Evolutionary conservation across 2,329 filamentous ascomycete species (phyloP).

Genomic region (Coniochaeta pulveracea): DNA sequence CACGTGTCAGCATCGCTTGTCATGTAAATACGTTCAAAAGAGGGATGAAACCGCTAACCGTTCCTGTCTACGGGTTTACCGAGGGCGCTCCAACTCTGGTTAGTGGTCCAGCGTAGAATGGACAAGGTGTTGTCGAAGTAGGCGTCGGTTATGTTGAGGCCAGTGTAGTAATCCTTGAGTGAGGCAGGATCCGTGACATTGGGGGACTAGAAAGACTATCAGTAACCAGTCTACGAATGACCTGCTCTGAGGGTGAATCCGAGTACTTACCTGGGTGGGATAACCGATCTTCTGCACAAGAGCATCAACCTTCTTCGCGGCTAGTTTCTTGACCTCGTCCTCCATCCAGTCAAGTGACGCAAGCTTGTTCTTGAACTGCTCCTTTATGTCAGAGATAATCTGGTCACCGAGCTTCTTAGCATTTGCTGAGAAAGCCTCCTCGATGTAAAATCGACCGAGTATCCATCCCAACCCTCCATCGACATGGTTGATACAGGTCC

Average conservation of each 20-base stretch:
- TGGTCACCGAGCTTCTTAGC: slow-evolving; percentile 57
- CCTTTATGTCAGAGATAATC: slow-evolving; percentile 61
- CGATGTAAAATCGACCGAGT: slow-evolving; percentile 58
- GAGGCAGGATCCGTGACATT: slow-evolving; percentile 46
- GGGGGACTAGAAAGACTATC: slow-evolving; percentile 22
- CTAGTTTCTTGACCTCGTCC: slow-evolving; percentile 43
- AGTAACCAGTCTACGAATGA: not conserved
- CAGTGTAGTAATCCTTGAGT: slow-evolving; percentile 44
- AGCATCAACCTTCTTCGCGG: slow-evolving; percentile 53
- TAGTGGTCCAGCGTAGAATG: slow-evolving; percentile 33
- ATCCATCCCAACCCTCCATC: slow-evolving; percentile 55
- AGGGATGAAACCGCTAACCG: too few relatives aligned
- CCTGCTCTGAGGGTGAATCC: not conserved
- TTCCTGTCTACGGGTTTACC: slow-evolving; percentile 49
- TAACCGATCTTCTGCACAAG: slow-evolving; percentile 61
- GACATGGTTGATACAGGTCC: slow-evolving; percentile 47
- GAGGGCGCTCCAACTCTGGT: slow-evolving; percentile 42
- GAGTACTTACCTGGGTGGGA: slow-evolving; percentile 2
- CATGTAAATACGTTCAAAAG: too few relatives aligned
- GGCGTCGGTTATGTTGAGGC: slow-evolving; percentile 34
- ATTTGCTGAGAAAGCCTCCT: slow-evolving; percentile 54
- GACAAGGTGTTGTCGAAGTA: slow-evolving; percentile 49
- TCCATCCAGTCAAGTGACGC: slow-evolving; percentile 54
- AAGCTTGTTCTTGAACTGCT: slow-evolving; percentile 50
- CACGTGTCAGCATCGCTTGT: too few relatives aligned